Base-by-base conservation (phyloP, 2,329 filamentous ascomycete species). In the Colletotrichum neosansevieriae region DNA sequence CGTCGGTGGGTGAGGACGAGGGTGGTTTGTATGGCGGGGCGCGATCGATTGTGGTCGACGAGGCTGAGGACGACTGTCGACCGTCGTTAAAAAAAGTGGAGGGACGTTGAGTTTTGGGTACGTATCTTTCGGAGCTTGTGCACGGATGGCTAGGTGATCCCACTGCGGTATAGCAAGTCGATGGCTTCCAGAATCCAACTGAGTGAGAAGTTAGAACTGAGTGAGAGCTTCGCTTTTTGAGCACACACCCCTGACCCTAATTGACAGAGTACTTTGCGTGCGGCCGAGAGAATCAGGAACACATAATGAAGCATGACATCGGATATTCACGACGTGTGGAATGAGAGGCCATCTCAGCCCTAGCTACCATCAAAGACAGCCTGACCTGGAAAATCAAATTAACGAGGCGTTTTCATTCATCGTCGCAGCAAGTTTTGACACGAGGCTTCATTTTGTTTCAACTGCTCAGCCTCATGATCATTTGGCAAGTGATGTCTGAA, bases 41-140 rank as follows among this genome's bases (percentile, higher is more conserved):
- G 21, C 34, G 51, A 17, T 45, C 17, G 51, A 44, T 58, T 57
- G 32, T 21, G 12, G 32, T 60, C 19, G 17, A 36, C 59, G 59
- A 67, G 64, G 64, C 63, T 67, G 63, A 54, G 17, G 32, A 56
- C 12, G 45, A 19, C 17, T 15, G 50, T 47, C n/a, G 53, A 50
- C 4, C 6, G 29, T n/a, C 40, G 36, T 15, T 29, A 21, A 36
- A 67, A 58, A 58, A 53, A 40, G 64, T 64, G 64, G 61, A 54
- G 32, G 32, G 56, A 47, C 21, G 56, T 19, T 32, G 56, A n/a
- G 5, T 49, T 45, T 47, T 13, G 17, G 21, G 62, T 60, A 65
- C 56, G 62, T 65, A 65, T 44, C 34, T 34, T 11, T 38, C 19
- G 3, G 21, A 68, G 61, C 61, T 65, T 32, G 49, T 3, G 65